Percentiles rank a stretch among this genome's conserved stretches.
phyloP scores from a whole-genome alignment of 805 yeast species.

The Suhomyces faveliae region DNA sequence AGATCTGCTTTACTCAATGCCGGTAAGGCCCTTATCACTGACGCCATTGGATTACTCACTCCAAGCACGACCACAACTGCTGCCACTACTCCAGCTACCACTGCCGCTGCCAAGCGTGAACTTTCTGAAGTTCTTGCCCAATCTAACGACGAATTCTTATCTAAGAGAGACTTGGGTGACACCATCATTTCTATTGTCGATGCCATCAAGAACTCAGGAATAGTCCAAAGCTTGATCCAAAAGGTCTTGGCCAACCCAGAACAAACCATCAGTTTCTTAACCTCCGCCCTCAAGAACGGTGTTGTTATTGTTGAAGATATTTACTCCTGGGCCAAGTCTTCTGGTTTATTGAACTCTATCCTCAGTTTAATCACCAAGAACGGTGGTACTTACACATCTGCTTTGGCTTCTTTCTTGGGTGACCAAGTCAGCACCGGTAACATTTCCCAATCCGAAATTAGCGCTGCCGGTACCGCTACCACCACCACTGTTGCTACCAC shows the following conservation, averaged over 20 bases:
- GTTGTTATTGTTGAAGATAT: constrained; percentile 33
- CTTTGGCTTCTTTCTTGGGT: constrained; percentile 29
- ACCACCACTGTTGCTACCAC: constrained; percentile 12
- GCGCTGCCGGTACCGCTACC: constrained; percentile 12
- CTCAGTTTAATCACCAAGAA: constrained; percentile 22
- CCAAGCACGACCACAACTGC: constrained; percentile 14
- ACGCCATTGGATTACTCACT: constrained; percentile 29
- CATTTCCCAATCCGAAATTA: constrained; percentile 12
- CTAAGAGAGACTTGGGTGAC: constrained; percentile 35
- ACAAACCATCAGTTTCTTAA: constrained; percentile 31
- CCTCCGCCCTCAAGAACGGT: constrained; percentile 34
- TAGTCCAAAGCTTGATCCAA: constrained; percentile 28
- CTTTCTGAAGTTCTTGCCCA: constrained; percentile 7
- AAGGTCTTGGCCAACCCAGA: constrained; percentile 39
- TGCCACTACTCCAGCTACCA: constrained; percentile 13
- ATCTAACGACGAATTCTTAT: constrained; percentile 26
- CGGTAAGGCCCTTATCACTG: constrained; percentile 33
- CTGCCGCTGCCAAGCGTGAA: constrained; percentile 7
- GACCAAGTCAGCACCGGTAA: constrained; percentile 24
- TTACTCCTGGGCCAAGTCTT: constrained; percentile 36
- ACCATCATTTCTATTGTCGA: constrained; percentile 27
- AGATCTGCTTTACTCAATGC: constrained; percentile 31
- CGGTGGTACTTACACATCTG: constrained; percentile 25
- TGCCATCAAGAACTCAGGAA: constrained; percentile 35
- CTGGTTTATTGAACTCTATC: constrained; percentile 32